Evolutionary conservation across 2,329 filamentous ascomycete genomes (phyloP).

Genomic region (Nemania bipapillata): DNA sequence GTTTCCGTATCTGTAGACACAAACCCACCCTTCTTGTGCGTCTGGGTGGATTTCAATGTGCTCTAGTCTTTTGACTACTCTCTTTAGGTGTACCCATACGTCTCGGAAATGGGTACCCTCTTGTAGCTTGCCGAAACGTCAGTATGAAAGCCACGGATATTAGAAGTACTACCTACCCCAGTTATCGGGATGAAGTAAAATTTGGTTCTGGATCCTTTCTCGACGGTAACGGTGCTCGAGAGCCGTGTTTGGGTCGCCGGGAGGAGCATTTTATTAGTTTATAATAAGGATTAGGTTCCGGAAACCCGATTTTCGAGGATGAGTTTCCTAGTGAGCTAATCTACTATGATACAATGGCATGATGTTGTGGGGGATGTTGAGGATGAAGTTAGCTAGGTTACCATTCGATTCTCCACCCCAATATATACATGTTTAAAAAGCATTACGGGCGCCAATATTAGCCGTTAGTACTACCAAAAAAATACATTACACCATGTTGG

Average conservation of each 20-base stretch:
- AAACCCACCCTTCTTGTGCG: neutral
- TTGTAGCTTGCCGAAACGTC: slow-evolving; percentile 13
- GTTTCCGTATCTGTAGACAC: neutral
- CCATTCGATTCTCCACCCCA: neutral
- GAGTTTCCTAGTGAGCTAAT: neutral
- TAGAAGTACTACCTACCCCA: neutral
- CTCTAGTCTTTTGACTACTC: neutral
- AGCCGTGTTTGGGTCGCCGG: neutral
- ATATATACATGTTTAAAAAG: neutral
- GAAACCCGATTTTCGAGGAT: neutral
- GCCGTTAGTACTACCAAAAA: neutral
- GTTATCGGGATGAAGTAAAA: slow-evolving; percentile 2
- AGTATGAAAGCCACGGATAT: neutral
- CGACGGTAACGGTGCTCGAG: neutral
- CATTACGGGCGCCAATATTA: neutral
- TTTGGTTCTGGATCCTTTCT: neutral
- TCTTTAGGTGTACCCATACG: slow-evolving; percentile 16
- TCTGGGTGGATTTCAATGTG: slow-evolving; percentile 4
- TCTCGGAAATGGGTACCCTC: neutral
- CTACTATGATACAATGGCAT: neutral
- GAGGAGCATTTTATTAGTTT: neutral
- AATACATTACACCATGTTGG: neutral
- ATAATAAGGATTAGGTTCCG: neutral
- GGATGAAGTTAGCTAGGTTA: neutral
- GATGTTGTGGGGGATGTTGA: neutral